Conservation (phyloP, 2,329 filamentous ascomycete species). For the Lecanicillium sp. region DNA sequence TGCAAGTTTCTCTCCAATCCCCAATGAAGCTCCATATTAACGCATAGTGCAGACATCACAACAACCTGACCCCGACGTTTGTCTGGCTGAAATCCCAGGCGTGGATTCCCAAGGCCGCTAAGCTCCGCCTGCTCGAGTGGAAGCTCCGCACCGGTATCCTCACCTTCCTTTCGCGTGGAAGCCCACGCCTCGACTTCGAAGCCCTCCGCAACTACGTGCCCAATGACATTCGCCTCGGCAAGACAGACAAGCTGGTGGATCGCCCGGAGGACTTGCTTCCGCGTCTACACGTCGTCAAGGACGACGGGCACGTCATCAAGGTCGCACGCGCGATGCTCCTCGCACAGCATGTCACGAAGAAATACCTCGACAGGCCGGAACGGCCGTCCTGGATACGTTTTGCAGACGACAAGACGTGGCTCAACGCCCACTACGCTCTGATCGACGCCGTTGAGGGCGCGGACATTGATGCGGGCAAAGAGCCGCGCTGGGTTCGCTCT, state of each 20-base stretch:
- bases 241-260: constrained; percentile 30
- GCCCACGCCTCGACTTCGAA: constrained; percentile 53
- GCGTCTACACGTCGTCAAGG: constrained; percentile 44
- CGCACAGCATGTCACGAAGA: constrained; percentile 47
- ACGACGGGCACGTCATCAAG: constrained; percentile 82
- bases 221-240: constrained; percentile 26
- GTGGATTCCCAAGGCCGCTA: constrained; percentile 56
- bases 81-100: constrained; percentile 54
- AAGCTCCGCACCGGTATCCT: constrained; percentile 71
- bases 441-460: constrained; percentile 53
- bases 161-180: constrained; percentile 65
- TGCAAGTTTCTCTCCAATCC: constrained; percentile 33
- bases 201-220: constrained; percentile 57
- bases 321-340: constrained; percentile 63
- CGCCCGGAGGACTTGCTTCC: constrained; percentile 43
- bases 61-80: constrained; percentile 70
- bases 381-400: constrained; percentile 44
- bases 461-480: constrained; percentile 22
- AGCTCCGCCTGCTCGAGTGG: constrained; percentile 70
- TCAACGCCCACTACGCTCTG: constrained; percentile 53
- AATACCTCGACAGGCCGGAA: constrained; percentile 35
- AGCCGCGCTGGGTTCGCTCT: constrained; percentile 53
- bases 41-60: constrained; percentile 57
- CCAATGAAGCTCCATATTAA: neutral
- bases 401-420: constrained; percentile 52